Base-by-base conservation (phyloP, 2,329 filamentous ascomycete genomes). In the Sphaerulina vaccinii region DNA sequence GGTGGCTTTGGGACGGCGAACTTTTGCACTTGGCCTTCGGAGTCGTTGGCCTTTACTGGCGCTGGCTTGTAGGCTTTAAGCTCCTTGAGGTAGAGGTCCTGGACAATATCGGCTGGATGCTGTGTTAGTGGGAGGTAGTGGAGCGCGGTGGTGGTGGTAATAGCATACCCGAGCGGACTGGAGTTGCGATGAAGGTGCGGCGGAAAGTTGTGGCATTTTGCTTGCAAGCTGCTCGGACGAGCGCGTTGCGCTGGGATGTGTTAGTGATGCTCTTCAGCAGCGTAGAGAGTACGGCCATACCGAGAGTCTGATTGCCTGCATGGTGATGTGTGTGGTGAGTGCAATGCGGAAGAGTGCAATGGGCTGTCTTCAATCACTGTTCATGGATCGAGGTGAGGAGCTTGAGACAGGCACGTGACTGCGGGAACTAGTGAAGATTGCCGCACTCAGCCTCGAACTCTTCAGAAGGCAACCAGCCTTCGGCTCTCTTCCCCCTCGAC, bases 61-160 rank as follows among this genome's bases (percentile, higher is more conserved):
- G 88, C 79, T 60, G 85, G 79, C 83, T 97, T 97, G 87, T 96
- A 97, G 75, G 84, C 83, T 79, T 92, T 93, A 71, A 99, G 85
- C 77, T 97, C 91, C 74, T 86, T 87, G 66, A 99, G 85, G 82
- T 99, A 99, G 70, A 99, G 83, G 73, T 97, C 92, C 78, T 97
- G 93, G 67, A 99, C 89, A 68, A 96, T 84, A 75, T 99, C 93
- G 84, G 89, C 93, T 97, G n/a, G n/a, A 55, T 21, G 5, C 33
- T 13, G 21, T 55, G 56, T 58, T 41, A 58, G 40, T 21, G 10
- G 46, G 23, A 16, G 8, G 9, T 7, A 19, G 13, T 23, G n/a
- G 24, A 32, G 35, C 11, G 21, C 10, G 22, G 22, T 23, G 27
- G 32, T 16, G 16, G 15, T 33, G 23, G 73, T 37, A 19, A 33